phyloP scores from a whole-genome alignment of 139 green algal genomes.

The Closterium sp. region DNA sequence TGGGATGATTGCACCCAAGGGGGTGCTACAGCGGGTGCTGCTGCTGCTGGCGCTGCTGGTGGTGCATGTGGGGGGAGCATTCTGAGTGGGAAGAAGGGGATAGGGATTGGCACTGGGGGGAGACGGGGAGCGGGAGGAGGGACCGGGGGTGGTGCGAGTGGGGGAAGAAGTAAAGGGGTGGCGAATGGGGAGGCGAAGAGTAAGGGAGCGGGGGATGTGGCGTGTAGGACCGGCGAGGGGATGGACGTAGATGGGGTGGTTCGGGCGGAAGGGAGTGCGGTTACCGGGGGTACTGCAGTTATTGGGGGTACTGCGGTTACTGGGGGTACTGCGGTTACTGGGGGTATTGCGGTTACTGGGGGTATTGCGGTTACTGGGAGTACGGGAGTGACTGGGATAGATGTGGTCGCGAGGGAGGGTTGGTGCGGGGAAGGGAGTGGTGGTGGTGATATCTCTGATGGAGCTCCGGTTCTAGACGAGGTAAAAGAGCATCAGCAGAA shows the following conservation, averaged over 20 bases:
- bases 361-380: too few relatives aligned
- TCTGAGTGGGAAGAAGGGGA: not conserved
- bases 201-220: not conserved
- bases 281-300: not conserved
- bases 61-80: not conserved
- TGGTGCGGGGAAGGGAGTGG: not conserved
- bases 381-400: not conserved
- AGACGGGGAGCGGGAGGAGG: not conserved
- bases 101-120: not conserved
- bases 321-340: too few relatives aligned
- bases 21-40: not conserved
- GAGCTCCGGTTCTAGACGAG: too few relatives aligned
- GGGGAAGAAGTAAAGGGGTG: not conserved
- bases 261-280: not conserved
- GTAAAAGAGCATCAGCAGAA: too few relatives aligned
- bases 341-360: too few relatives aligned
- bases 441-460: too few relatives aligned
- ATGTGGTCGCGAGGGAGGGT: not conserved
- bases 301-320: not conserved
- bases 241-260: not conserved
- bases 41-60: not conserved
- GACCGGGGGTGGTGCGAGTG: not conserved
- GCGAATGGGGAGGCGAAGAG: not conserved
- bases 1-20: not conserved
- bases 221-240: not conserved